These are phyloP conservation scores for Persicaria maculosa DNA, from an alignment of 148 eudicot species.

Conservation along the genomic window DNA sequence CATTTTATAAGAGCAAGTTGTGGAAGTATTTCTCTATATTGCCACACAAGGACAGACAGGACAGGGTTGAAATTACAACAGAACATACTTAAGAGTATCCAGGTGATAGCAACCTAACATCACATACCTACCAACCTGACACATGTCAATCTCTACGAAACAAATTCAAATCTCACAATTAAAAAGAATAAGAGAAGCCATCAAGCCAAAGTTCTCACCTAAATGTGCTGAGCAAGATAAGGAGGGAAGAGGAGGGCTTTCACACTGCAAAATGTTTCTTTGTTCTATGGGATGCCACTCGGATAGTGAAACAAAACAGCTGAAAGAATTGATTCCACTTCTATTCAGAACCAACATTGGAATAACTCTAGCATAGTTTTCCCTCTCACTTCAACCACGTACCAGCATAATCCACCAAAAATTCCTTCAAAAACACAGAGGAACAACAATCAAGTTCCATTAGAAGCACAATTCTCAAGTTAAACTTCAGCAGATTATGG, in stretches of 20 bases:
- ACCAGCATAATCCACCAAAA: background rate
- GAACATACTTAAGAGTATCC: no score
- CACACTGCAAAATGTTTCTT: conserved; percentile 17
- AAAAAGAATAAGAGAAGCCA: background rate
- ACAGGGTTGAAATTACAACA: background rate
- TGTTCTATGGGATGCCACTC: conserved; percentile 64
- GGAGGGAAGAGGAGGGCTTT: conserved; percentile 15
- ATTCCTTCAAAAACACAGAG: background rate
- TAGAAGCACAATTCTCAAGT: background rate
- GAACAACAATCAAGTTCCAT: no score
- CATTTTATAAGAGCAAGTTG: no score
- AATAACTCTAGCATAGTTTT: background rate
- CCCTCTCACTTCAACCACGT: background rate
- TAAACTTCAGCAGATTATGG: background rate
- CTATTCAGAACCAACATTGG: conserved; percentile 35
- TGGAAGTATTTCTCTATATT: no score
- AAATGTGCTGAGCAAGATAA: conserved; percentile 13
- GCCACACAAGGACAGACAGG: background rate
- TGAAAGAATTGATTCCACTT: conserved; percentile 26
- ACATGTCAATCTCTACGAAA: background rate
- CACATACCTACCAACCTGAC: background rate
- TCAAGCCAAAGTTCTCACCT: background rate
- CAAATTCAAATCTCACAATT: background rate
- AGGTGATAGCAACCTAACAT: background rate
- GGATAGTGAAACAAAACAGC: conserved; percentile 41